Percentiles rank a stretch among this genome's conserved stretches.
Evolutionary conservation across 2,329 filamentous ascomycete species (phyloP).

Genomic region (Hymenoscyphus fraxineus): DNA sequence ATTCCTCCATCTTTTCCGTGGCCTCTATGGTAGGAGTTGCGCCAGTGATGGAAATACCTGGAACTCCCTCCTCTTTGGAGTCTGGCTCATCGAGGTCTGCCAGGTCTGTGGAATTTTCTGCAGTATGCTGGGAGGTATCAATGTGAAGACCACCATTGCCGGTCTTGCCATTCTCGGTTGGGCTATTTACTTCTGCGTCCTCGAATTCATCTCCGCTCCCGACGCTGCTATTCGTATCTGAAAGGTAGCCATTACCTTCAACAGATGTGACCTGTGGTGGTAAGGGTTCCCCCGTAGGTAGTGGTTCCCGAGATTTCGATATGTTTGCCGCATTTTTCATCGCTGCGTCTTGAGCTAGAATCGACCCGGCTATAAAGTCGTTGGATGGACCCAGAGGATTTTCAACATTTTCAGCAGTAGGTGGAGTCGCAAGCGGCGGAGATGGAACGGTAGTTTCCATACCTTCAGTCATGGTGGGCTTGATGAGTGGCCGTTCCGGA

Average conservation of each 20-base stretch:
- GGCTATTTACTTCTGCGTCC: constrained; percentile 2
- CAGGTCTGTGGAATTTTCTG: background rate
- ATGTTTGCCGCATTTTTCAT: constrained; percentile 53
- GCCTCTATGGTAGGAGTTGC: constrained; percentile 44
- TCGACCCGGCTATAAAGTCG: constrained; percentile 55
- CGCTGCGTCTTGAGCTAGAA: constrained; percentile 52
- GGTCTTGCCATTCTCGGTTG: constrained; percentile 1
- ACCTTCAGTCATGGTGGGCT: constrained; percentile 43
- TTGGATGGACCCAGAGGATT: constrained; percentile 44
- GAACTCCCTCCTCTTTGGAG: constrained; percentile 31
- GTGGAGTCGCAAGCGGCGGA: constrained; percentile 30
- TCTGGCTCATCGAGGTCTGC: constrained; percentile 8
- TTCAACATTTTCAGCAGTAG: constrained; percentile 20
- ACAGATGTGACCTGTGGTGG: constrained; percentile 68
- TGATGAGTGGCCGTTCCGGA: constrained; percentile 55
- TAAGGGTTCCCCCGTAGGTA: constrained; percentile 51
- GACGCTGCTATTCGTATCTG: constrained; percentile 49
- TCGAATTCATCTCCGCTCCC: constrained; percentile 31
- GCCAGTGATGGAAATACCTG: constrained; percentile 44
- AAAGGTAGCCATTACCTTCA: constrained; percentile 61
- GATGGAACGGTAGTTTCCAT: constrained; percentile 28
- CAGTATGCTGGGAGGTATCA: background rate
- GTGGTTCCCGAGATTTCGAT: constrained; percentile 56
- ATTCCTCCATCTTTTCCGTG: constrained; percentile 31
- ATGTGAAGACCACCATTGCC: background rate